Conservation (phyloP, 2,329 filamentous ascomycete genomes). For the Xylaria sp. region DNA sequence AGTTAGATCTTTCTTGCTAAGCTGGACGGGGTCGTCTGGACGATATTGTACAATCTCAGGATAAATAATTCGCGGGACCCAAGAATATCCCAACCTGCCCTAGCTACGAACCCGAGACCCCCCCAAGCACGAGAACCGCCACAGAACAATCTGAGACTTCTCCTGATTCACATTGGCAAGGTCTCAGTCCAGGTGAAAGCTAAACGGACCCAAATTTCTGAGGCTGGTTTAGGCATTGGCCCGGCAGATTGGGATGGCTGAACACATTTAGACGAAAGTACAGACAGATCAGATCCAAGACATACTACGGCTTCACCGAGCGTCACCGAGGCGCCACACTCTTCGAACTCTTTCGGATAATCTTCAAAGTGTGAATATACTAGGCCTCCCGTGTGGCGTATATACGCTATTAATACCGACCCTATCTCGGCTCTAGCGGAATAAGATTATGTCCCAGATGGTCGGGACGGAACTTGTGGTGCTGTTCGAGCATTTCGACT, state of each 20-base stretch:
- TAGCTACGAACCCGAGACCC: not conserved
- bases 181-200: conserved; percentile 18
- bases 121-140: conserved; percentile 17
- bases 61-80: conserved; percentile 23
- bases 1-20: not conserved
- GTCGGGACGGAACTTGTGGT: not conserved
- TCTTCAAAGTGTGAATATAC: not conserved
- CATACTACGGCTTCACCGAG: conserved; percentile 5
- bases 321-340: conserved; percentile 10
- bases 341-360: not conserved
- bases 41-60: conserved; percentile 7
- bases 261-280: conserved; percentile 5
- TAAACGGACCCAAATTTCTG: not conserved
- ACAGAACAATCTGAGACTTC: conserved; percentile 21
- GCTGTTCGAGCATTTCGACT: not conserved
- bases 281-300: not conserved
- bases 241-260: conserved; percentile 14
- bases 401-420: not conserved
- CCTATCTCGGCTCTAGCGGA: not conserved
- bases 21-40: not conserved
- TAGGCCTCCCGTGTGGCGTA: not conserved
- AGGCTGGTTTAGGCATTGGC: conserved; percentile 1
- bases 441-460: not conserved
- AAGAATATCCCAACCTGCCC: not conserved
- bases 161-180: conserved; percentile 18